Percentiles rank a stretch among this genome's conserved stretches.
Conservation (phyloP, 805 yeast genomes). For the Wickerhamomyces chambardii region DNA sequence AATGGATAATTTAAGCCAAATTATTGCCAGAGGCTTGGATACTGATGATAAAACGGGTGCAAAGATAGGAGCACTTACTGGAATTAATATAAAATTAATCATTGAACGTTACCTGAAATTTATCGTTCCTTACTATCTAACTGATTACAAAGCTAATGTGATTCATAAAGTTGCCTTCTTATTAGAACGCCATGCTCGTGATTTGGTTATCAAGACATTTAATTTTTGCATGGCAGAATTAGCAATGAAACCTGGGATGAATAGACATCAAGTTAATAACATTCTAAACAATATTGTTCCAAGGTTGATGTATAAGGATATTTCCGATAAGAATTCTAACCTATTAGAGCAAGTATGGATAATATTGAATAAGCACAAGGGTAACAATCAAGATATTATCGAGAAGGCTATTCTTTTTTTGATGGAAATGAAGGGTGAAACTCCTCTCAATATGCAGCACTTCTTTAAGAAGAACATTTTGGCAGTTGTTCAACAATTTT, state of each 20-base stretch:
- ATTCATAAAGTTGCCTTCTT: slow-evolving; percentile 38
- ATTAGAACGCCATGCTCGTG: slow-evolving; percentile 38
- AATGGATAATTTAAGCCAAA: slow-evolving; percentile 61
- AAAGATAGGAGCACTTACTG: slow-evolving; percentile 56
- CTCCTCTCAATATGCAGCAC: not conserved
- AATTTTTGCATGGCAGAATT: slow-evolving; percentile 17
- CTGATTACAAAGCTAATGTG: slow-evolving; percentile 53
- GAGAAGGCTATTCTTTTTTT: not conserved
- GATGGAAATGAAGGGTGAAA: not conserved
- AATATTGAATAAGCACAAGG: too few species aligned
- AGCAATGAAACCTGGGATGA: not conserved
- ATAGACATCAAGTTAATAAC: slow-evolving; percentile 17
- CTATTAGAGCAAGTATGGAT: not conserved
- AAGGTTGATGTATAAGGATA: slow-evolving; percentile 1
- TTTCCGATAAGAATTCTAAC: not conserved
- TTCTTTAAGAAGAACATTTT: slow-evolving; percentile 52
- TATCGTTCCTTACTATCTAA: slow-evolving; percentile 70
- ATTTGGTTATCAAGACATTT: slow-evolving; percentile 38
- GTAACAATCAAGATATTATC: not conserved
- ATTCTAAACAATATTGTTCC: slow-evolving; percentile 17
- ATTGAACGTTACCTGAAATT: slow-evolving; percentile 60
- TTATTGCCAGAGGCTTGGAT: slow-evolving; percentile 44
- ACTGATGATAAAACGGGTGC: slow-evolving; percentile 44
- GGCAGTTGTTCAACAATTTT: slow-evolving; percentile 70
- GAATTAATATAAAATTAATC: slow-evolving; percentile 52